Evolutionary conservation across 2,329 filamentous ascomycete species (phyloP).

Genomic region (Nigrospora sphaerica): DNA sequence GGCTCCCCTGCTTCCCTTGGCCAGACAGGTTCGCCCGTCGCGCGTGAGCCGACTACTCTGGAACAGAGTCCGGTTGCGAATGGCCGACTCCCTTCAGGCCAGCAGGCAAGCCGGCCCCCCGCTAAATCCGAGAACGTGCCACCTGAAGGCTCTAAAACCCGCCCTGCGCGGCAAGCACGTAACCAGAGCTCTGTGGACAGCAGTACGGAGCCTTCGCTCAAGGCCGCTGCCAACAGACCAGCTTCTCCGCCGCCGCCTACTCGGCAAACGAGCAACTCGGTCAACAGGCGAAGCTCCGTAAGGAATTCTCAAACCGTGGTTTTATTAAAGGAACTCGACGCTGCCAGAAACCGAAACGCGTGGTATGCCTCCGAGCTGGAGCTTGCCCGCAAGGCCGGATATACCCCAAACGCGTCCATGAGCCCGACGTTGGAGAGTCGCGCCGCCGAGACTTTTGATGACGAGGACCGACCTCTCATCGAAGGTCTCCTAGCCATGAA

Average conservation of each 20-base stretch:
- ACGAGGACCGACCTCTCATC: slow-evolving; percentile 86
- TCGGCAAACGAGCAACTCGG: slow-evolving; percentile 49
- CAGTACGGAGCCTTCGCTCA: slow-evolving; percentile 49
- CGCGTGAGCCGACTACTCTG: slow-evolving; percentile 29
- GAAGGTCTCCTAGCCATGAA: slow-evolving; percentile 92
- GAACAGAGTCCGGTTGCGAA: slow-evolving; percentile 47
- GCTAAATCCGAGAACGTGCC: slow-evolving; percentile 28
- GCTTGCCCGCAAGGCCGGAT: slow-evolving; percentile 83
- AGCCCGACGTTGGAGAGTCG: slow-evolving; percentile 72
- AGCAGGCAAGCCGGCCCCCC: slow-evolving; percentile 30
- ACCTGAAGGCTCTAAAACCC: slow-evolving; percentile 30
- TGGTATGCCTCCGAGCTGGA: slow-evolving; percentile 97
- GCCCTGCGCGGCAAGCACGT: slow-evolving; percentile 44
- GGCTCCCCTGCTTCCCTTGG: slow-evolving; percentile 28
- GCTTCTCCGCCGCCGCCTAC: slow-evolving; percentile 53
- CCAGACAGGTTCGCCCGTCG: slow-evolving; percentile 34
- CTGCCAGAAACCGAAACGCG: slow-evolving; percentile 77
- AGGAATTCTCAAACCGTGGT: slow-evolving; percentile 63
- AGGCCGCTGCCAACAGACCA: slow-evolving; percentile 34
- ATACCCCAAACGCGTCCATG: slow-evolving; percentile 62
- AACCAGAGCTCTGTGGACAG: slow-evolving; percentile 64
- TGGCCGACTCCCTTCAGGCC: slow-evolving; percentile 59
- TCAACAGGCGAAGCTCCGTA: slow-evolving; percentile 53
- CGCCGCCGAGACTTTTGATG: slow-evolving; percentile 71
- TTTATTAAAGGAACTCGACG: slow-evolving; percentile 79